Evolutionary conservation across 1,284 basidiomycete species (phyloP), one percentile per base, ranked within the genome.

Genomic region (Cutaneotrichosporon spelunceum): DNA sequence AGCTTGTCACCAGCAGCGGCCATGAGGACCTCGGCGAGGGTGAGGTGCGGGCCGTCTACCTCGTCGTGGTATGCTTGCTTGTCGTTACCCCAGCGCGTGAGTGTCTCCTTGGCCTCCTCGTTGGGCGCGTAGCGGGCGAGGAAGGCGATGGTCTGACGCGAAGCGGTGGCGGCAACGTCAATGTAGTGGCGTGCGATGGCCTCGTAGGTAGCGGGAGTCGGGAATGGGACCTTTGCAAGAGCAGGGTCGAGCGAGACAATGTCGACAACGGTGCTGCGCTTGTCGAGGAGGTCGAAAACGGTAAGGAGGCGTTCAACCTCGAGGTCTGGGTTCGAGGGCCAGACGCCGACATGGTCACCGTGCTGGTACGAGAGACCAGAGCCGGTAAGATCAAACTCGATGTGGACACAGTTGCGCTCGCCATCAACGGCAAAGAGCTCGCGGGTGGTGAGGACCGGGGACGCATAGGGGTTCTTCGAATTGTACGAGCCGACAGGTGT

Each of bases 321-420:
- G 56, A 87, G 75, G 66, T 97, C 92, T 3, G 95, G 86, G 80
- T 99, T 99, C 62, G 87, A 87, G 19, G 96, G 93, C 96, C 96
- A 99, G 53, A 99, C 86, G 65, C 93, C 95, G 66, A 97, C 87
- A 78, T 99, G 95, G 79, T 99, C 95, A 63, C 95, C 95, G 70
- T 97, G 93, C 79, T 98, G 95, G 80, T 99, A 99, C n/a, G 89
- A 90, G 72, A 98, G 90, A 60, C 94, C 94, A 55, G 93, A 94
- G 45, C 91, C 92, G 78, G 94, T 91, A 42, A 91, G 93, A 81
- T 89, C 88, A 72, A 99, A 89, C 76, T 99, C 95, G 75, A 95
- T 83, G 77, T 98, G 94, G 33, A 97, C 88, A 75, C 96, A 99
- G 78, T 95, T 96, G 57, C 95, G 87, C 65, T 92, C 89, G 16